Percentiles rank a stretch among this genome's conserved stretches.
phyloP scores from a whole-genome alignment of 2,329 filamentous ascomycete species.

The Fusarium luffae region DNA sequence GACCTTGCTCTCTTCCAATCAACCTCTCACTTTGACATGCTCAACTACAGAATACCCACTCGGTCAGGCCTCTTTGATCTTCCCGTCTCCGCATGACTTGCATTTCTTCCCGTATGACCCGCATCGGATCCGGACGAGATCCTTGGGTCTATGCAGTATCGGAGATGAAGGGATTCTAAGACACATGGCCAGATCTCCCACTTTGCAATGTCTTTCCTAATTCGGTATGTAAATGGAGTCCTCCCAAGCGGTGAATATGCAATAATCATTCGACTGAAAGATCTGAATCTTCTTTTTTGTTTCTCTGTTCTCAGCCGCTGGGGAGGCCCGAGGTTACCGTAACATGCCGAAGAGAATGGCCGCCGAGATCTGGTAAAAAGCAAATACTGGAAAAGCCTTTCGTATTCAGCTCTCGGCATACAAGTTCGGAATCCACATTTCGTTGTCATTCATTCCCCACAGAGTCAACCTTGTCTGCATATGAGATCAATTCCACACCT shows the following conservation, averaged over 20 bases:
- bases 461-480: slow-evolving; percentile 19
- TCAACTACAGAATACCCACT: not conserved
- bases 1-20: not conserved
- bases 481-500: slow-evolving; percentile 21
- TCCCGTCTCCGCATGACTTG: slow-evolving; percentile 11
- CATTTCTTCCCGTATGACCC: slow-evolving; percentile 7
- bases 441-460: slow-evolving; percentile 2
- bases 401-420: slow-evolving; percentile 14
- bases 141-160: slow-evolving; percentile 2
- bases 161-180: slow-evolving; percentile 28
- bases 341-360: not conserved
- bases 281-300: not conserved
- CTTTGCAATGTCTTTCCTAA: not conserved
- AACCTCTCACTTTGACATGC: not conserved
- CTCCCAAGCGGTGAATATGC: not conserved
- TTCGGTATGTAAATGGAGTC: not conserved
- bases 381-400: not conserved
- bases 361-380: slow-evolving; percentile 8
- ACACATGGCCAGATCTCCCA: not conserved
- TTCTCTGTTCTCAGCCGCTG: not conserved
- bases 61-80: not conserved
- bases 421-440: slow-evolving; percentile 14
- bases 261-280: not conserved
- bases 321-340: not conserved
- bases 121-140: slow-evolving; percentile 21